Conservation (phyloP, 176 grass and related monocot genomes). For the Saccharum spontaneum region DNA sequence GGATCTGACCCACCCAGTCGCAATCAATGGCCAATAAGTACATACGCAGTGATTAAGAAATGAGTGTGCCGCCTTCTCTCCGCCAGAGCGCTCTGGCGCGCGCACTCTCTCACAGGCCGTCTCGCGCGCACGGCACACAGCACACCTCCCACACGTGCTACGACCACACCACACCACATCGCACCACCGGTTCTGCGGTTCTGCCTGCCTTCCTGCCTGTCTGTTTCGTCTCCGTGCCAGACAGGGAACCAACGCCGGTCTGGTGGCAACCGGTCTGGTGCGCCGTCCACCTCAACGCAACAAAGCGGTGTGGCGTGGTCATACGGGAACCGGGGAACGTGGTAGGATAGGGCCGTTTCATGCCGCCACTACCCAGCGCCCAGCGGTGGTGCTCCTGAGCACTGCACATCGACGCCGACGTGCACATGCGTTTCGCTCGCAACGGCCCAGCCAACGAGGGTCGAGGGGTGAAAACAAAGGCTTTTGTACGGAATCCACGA, state of each 20-base stretch:
- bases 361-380: background rate
- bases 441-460: background rate
- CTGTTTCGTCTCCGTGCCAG: background rate
- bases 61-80: background rate
- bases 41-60: slow-evolving; percentile 25
- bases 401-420: background rate
- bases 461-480: too few species aligned
- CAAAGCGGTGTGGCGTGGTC: slow-evolving; percentile 22
- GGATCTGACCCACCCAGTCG: slow-evolving; percentile 31
- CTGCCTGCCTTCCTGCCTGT: background rate
- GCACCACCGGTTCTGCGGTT: background rate
- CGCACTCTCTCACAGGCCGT: background rate
- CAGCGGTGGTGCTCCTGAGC: background rate
- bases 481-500: too few species aligned
- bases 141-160: too few species aligned
- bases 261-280: slow-evolving; percentile 3
- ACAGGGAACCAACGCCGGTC: slow-evolving; percentile 3
- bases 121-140: background rate
- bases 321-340: slow-evolving; percentile 33
- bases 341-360: slow-evolving; percentile 13
- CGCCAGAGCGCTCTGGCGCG: background rate
- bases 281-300: slow-evolving; percentile 20
- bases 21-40: slow-evolving; percentile 43
- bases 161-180: background rate
- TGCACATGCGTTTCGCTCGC: too few species aligned